Percentiles rank a stretch among this genome's conserved stretches.
phyloP scores from a whole-genome alignment of 2,329 filamentous ascomycete species.

The Westerdykella aurantiaca region DNA sequence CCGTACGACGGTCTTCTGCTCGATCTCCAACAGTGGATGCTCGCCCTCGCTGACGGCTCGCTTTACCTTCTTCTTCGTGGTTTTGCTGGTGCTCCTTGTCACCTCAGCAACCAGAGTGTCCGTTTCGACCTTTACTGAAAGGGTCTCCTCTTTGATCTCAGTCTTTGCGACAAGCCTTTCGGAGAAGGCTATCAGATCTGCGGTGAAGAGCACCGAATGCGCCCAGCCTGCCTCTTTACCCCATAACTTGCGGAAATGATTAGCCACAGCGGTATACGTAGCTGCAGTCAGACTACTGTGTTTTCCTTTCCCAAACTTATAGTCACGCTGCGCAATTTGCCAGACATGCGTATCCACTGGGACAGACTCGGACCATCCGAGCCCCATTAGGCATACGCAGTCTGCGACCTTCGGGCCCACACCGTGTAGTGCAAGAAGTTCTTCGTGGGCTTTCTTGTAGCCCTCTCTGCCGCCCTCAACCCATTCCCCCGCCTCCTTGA shows the following conservation, averaged over 20 bases:
- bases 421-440: slow-evolving; percentile 71
- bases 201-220: slow-evolving; percentile 93
- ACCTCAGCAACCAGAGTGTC: slow-evolving; percentile 10
- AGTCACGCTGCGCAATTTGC: slow-evolving; percentile 96
- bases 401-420: slow-evolving; percentile 97
- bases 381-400: slow-evolving; percentile 91
- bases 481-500: slow-evolving; percentile 43
- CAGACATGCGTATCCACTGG: slow-evolving; percentile 96
- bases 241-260: slow-evolving; percentile 86
- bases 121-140: slow-evolving; percentile 32
- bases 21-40: slow-evolving; percentile 34
- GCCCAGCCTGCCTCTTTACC: slow-evolving; percentile 95
- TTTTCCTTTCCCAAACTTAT: slow-evolving; percentile 80
- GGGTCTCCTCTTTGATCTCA: slow-evolving; percentile 44
- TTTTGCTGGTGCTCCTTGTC: slow-evolving; percentile 9
- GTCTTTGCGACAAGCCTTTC: slow-evolving; percentile 52
- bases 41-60: slow-evolving; percentile 38
- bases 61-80: slow-evolving; percentile 38
- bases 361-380: slow-evolving; percentile 92
- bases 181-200: slow-evolving; percentile 80
- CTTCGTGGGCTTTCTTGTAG: slow-evolving; percentile 74
- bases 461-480: slow-evolving; percentile 52
- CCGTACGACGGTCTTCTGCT: slow-evolving; percentile 31
- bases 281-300: slow-evolving; percentile 80
- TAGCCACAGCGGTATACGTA: slow-evolving; percentile 83